Conservation (phyloP, 2,329 filamentous ascomycete genomes). For the Gremmenia infestans region DNA sequence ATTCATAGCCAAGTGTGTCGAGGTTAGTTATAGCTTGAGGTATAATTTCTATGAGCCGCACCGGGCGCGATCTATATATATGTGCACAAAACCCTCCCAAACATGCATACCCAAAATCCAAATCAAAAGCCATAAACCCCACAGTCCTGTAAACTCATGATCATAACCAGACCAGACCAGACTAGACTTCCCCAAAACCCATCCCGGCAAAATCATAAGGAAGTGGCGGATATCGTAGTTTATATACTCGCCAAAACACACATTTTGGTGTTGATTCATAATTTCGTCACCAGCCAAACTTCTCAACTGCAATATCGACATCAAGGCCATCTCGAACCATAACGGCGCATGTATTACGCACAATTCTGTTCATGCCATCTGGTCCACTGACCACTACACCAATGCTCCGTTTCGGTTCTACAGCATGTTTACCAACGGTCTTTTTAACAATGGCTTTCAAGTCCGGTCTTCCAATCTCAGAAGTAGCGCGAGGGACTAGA, state of each 20-base stretch:
- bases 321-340: conserved; percentile 43
- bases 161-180: no score
- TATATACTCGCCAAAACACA: not conserved
- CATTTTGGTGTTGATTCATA: not conserved
- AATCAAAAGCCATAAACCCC: no score
- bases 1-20: no score
- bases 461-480: conserved; percentile 49
- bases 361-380: conserved; percentile 54
- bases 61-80: not conserved
- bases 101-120: no score
- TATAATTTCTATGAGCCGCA: not conserved
- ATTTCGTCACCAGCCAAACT: conserved; percentile 56
- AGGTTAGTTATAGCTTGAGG: not conserved
- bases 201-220: no score
- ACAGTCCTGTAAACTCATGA: no score
- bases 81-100: no score
- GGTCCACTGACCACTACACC: conserved; percentile 58
- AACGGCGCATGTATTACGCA: conserved; percentile 52
- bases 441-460: conserved; percentile 39
- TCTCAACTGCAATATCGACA: conserved; percentile 55
- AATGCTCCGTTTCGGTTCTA: conserved; percentile 31
- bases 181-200: no score
- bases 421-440: conserved; percentile 23
- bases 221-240: not conserved
- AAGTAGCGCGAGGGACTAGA: conserved; percentile 50